A percentile compares a stretch with the other conserved stretches of the same genome.
Conservation (phyloP, 495 filamentous ascomycete genomes). For the Alectoria sarmentosa region DNA sequence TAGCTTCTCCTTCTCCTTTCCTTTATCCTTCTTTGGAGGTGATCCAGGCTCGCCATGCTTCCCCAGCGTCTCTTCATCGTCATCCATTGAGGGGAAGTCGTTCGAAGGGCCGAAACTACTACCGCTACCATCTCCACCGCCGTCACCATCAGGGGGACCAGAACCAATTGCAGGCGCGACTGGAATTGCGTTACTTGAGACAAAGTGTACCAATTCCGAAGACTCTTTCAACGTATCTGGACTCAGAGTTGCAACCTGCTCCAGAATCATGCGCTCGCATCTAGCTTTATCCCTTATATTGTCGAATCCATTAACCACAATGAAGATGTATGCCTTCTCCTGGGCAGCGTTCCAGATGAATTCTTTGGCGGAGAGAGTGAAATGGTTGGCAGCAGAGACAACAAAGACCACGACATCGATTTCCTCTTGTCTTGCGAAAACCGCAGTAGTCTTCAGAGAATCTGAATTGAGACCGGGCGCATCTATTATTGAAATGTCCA, state of each 20-base stretch:
- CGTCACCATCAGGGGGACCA: slow-evolving; percentile 41
- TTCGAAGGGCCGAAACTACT: slow-evolving; percentile 47
- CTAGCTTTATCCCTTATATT: slow-evolving; percentile 83
- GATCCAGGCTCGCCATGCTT: slow-evolving; percentile 41
- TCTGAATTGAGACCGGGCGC: slow-evolving; percentile 93
- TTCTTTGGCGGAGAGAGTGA: slow-evolving; percentile 91
- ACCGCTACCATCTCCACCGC: slow-evolving; percentile 48
- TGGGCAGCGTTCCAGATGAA: slow-evolving; percentile 93
- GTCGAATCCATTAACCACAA: slow-evolving; percentile 97
- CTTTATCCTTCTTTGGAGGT: slow-evolving; percentile 69
- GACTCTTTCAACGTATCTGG: slow-evolving; percentile 90
- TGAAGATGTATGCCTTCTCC: slow-evolving; percentile 98
- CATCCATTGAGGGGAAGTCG: slow-evolving; percentile 43
- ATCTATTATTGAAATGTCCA: slow-evolving; percentile 96
- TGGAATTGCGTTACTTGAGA: slow-evolving; percentile 91
- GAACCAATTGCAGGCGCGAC: slow-evolving; percentile 50
- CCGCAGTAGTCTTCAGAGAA: slow-evolving; percentile 91
- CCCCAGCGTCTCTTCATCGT: slow-evolving; percentile 39
- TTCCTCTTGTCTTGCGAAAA: slow-evolving; percentile 95
- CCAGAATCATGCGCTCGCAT: slow-evolving; percentile 84
- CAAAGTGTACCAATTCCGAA: slow-evolving; percentile 89
- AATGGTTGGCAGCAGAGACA: slow-evolving; percentile 94
- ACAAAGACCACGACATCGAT: slow-evolving; percentile 99
- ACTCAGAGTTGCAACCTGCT: slow-evolving; percentile 77
- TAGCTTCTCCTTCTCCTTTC: slow-evolving; percentile 78